A percentile compares a stretch with the other conserved stretches of the same genome.
Evolutionary conservation across 2,329 filamentous ascomycete species (phyloP).

Genomic region (Macrophomina phaseolina): DNA sequence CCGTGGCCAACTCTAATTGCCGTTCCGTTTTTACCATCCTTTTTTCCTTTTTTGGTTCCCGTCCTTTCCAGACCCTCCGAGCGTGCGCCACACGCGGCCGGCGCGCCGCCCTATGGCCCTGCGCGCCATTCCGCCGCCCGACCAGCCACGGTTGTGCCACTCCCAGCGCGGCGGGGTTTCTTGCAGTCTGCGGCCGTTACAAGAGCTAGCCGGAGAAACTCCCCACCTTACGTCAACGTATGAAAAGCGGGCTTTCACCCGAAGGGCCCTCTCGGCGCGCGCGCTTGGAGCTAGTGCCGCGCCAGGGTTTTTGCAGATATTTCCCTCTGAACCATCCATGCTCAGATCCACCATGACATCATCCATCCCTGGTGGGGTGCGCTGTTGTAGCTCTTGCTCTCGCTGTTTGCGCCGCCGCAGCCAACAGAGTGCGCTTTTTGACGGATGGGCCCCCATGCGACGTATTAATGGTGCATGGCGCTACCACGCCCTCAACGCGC

Average conservation of each 20-base stretch:
- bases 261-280: slow-evolving; percentile 16
- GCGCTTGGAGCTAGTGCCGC: slow-evolving; percentile 17
- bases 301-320: slow-evolving; percentile 14
- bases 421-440: slow-evolving; percentile 1
- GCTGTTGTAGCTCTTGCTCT: slow-evolving; percentile 11
- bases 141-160: background rate
- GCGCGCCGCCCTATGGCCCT: slow-evolving; percentile 1
- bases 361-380: slow-evolving; percentile 18
- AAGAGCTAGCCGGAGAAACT: slow-evolving; percentile 7
- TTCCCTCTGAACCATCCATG: slow-evolving; percentile 20
- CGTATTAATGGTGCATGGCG: slow-evolving; percentile 25
- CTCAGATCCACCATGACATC: slow-evolving; percentile 27
- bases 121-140: background rate
- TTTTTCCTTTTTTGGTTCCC: background rate
- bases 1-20: slow-evolving; percentile 13
- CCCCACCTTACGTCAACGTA: slow-evolving; percentile 23
- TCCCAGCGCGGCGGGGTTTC: background rate
- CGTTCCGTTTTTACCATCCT: slow-evolving; percentile 11
- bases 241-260: slow-evolving; percentile 24
- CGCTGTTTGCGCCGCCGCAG: slow-evolving; percentile 18
- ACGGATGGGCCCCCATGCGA: background rate
- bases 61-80: background rate
- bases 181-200: background rate
- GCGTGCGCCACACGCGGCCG: slow-evolving; percentile 1
- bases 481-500: slow-evolving; percentile 17